Evolutionary conservation across 192 early-diverging fungal species (phyloP).

Genomic region (Linnemannia elongata): DNA sequence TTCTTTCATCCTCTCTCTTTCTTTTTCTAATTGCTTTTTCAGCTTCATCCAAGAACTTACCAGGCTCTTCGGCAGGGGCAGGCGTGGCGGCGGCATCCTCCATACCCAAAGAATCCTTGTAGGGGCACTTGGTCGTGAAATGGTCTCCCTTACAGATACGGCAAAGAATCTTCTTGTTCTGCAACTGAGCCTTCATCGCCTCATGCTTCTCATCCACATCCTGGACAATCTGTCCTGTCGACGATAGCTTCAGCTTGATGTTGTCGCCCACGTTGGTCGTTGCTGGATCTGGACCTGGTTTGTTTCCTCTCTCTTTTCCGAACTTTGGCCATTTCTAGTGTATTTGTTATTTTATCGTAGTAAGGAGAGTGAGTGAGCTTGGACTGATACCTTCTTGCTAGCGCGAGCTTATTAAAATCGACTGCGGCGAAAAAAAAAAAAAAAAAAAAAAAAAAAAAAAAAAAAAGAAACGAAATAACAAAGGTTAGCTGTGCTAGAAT

Average conservation of each 20-base stretch:
- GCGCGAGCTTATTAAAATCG: too few relatives aligned
- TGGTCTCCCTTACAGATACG: constrained; percentile 96
- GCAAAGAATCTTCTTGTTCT: constrained; percentile 88
- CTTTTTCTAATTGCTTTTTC: not conserved
- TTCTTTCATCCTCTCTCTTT: not conserved
- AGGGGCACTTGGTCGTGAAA: constrained; percentile 95
- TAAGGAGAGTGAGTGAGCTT: too few relatives aligned
- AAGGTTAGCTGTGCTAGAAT: too few relatives aligned
- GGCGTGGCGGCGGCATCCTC: constrained; percentile 73
- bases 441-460: not conserved
- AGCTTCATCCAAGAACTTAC: constrained; percentile 18
- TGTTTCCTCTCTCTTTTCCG: constrained; percentile 81
- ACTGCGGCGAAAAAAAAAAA: not conserved
- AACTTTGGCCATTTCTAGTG: constrained; percentile 88
- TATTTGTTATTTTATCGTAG: too few relatives aligned
- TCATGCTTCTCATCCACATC: constrained; percentile 74
- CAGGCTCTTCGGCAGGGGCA: constrained; percentile 58
- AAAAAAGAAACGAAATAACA: not conserved
- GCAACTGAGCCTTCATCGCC: constrained; percentile 65
- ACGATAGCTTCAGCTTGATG: constrained; percentile 85
- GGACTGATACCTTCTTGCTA: too few relatives aligned
- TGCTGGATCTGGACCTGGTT: constrained; percentile 85
- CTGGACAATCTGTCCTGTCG: constrained; percentile 65
- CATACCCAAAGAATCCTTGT: constrained; percentile 91
- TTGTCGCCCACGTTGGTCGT: constrained; percentile 90